phyloP scores from a whole-genome alignment of 1,284 basidiomycete genomes.

The Ustilago bromivora region DNA sequence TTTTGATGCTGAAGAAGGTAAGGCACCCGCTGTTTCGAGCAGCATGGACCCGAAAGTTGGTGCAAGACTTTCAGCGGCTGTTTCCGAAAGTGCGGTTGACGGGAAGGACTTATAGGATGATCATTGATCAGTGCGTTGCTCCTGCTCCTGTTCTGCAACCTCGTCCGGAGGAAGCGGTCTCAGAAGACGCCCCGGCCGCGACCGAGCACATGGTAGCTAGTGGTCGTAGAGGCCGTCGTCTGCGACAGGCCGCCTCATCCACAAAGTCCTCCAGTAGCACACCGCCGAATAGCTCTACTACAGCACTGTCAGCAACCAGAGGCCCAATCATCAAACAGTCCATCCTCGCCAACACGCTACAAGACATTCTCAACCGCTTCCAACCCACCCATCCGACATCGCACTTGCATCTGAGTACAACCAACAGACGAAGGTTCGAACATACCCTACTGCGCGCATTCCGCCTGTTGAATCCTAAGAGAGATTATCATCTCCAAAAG shows the following conservation, averaged over 20 bases:
- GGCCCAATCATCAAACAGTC: conserved; percentile 18
- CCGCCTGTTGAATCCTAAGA: conserved; percentile 3
- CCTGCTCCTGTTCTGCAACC: conserved; percentile 1
- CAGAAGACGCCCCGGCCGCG: background rate
- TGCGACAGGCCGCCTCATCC: conserved; percentile 10
- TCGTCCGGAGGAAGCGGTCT: background rate
- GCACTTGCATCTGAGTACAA: conserved; percentile 17
- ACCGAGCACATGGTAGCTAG: conserved; percentile 1
- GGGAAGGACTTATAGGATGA: conserved; percentile 22
- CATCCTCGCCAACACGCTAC: conserved; percentile 13
- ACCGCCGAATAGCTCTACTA: background rate
- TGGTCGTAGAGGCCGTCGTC: conserved; percentile 23
- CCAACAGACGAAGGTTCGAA: conserved; percentile 24
- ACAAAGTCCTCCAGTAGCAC: background rate
- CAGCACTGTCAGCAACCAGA: background rate
- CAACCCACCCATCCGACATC: background rate
- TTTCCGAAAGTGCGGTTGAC: conserved; percentile 22
- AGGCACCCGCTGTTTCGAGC: conserved; percentile 32
- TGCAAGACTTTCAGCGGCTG: conserved; percentile 22
- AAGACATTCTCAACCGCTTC: conserved; percentile 24
- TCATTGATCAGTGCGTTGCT: conserved; percentile 24
- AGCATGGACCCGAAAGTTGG: conserved; percentile 26
- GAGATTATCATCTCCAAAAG: background rate
- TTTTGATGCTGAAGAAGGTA: conserved; percentile 32
- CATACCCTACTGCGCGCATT: conserved; percentile 20